A percentile compares a stretch with the other conserved stretches of the same genome.
Conservation (phyloP, 768 basidiomycete species). For the Wakefieldia striispora region DNA sequence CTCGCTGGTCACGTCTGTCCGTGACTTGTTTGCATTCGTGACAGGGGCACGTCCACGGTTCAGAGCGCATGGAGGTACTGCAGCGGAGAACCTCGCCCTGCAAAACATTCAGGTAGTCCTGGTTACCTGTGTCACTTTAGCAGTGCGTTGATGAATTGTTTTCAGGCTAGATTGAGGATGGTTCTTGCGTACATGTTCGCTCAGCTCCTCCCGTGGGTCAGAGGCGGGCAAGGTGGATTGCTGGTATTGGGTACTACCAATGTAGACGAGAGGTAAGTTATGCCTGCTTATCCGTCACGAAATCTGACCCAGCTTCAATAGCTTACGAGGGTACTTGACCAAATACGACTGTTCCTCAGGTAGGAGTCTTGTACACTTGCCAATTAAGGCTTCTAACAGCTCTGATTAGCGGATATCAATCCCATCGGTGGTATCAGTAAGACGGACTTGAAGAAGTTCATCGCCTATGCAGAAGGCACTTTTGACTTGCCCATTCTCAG, state of each 20-base stretch:
- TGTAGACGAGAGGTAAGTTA: slow-evolving; percentile 86
- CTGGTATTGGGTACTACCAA: slow-evolving; percentile 98
- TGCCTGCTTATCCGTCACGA: background rate
- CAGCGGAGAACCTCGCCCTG: slow-evolving; percentile 90
- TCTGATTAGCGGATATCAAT: slow-evolving; percentile 80
- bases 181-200: slow-evolving; percentile 93
- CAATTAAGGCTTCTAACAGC: background rate
- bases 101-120: slow-evolving; percentile 87
- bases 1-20: slow-evolving; percentile 77
- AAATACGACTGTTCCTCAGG: slow-evolving; percentile 97
- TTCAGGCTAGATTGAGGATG: slow-evolving; percentile 88
- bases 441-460: slow-evolving; percentile 95
- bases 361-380: slow-evolving; percentile 24
- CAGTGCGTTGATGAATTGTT: background rate
- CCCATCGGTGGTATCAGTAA: slow-evolving; percentile 99
- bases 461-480: slow-evolving; percentile 71
- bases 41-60: slow-evolving; percentile 75
- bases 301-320: slow-evolving; percentile 27
- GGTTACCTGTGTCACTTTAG: background rate
- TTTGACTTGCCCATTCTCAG: slow-evolving; percentile 85
- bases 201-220: slow-evolving; percentile 88
- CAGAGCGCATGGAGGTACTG: slow-evolving; percentile 80
- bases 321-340: slow-evolving; percentile 93
- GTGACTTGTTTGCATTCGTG: slow-evolving; percentile 78
- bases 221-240: slow-evolving; percentile 80